Percentiles rank a stretch among this genome's conserved stretches.
phyloP scores from a whole-genome alignment of 148 eudicot genomes.

The Rhododendron griersonianum region DNA sequence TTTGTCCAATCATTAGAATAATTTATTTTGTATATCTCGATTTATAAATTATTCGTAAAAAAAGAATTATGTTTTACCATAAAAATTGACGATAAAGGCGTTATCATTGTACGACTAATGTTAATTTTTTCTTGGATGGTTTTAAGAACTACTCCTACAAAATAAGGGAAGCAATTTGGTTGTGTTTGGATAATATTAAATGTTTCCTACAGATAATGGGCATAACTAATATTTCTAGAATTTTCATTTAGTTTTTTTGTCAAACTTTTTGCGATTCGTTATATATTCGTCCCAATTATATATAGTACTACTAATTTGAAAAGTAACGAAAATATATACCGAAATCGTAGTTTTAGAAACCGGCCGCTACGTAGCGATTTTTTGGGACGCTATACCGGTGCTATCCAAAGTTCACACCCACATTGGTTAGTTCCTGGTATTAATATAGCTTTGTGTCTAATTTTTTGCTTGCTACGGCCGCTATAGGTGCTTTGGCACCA shows the following conservation, averaged over 20 bases:
- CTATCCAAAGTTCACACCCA: too few species aligned
- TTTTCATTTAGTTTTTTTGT: too few species aligned
- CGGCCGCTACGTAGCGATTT: too few species aligned
- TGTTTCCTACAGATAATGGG: background rate
- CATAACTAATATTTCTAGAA: background rate
- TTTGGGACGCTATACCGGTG: too few species aligned
- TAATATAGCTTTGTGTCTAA: too few species aligned
- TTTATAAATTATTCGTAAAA: background rate
- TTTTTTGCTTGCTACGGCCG: too few species aligned
- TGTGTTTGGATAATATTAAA: background rate
- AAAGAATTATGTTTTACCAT: background rate
- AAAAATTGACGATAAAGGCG: background rate
- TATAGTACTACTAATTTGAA: too few species aligned
- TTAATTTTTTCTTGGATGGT: too few species aligned
- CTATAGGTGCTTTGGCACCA: too few species aligned
- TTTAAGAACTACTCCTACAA: too few species aligned
- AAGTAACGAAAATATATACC: background rate
- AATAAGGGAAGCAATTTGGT: background rate
- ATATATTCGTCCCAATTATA: background rate
- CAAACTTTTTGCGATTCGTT: background rate
- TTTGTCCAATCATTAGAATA: background rate
- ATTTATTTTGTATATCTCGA: background rate
- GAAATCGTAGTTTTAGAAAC: too few species aligned
- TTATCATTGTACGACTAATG: background rate
- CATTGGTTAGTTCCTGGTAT: accelerated